Evolutionary conservation across 345 rosid species (phyloP).

Genomic region (Aegle marmelos): DNA sequence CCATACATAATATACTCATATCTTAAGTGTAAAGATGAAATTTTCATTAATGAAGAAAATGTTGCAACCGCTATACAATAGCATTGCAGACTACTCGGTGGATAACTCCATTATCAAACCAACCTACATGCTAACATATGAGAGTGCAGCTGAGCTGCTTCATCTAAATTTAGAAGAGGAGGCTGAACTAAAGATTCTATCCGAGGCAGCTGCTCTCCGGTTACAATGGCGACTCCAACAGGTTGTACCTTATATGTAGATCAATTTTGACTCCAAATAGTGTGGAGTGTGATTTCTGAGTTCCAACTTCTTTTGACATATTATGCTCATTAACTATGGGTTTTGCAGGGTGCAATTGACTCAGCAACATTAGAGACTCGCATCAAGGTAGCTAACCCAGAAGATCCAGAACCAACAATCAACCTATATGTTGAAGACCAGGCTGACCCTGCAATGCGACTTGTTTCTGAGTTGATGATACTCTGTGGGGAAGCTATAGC

Average conservation of each 20-base stretch:
- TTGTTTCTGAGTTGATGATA: constrained; percentile 96
- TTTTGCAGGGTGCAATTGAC: constrained; percentile 85
- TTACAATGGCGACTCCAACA: constrained; percentile 80
- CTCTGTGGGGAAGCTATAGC: constrained; percentile 96
- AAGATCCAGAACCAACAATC: constrained; percentile 74
- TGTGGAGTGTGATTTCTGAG: too few species aligned
- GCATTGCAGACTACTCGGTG: constrained; percentile 87
- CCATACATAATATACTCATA: neutral
- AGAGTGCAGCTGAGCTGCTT: constrained; percentile 92
- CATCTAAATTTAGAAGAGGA: constrained; percentile 88
- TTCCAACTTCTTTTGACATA: too few species aligned
- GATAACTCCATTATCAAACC: constrained; percentile 77
- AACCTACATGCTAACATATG: constrained; percentile 95
- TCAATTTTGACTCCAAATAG: too few species aligned
- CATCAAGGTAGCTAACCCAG: constrained; percentile 82
- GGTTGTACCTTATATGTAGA: constrained; percentile 39
- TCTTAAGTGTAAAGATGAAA: neutral
- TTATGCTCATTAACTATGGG: neutral
- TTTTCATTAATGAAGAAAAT: constrained; percentile 13
- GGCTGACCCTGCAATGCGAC: constrained; percentile 88
- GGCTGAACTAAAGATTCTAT: constrained; percentile 65
- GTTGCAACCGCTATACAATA: constrained; percentile 26
- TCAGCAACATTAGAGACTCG: constrained; percentile 80
- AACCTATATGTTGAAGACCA: constrained; percentile 87
- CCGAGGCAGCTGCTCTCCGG: constrained; percentile 76